Base-by-base conservation (phyloP, 1,139 yeast genomes). In the Sugiyamaella sp. region DNA sequence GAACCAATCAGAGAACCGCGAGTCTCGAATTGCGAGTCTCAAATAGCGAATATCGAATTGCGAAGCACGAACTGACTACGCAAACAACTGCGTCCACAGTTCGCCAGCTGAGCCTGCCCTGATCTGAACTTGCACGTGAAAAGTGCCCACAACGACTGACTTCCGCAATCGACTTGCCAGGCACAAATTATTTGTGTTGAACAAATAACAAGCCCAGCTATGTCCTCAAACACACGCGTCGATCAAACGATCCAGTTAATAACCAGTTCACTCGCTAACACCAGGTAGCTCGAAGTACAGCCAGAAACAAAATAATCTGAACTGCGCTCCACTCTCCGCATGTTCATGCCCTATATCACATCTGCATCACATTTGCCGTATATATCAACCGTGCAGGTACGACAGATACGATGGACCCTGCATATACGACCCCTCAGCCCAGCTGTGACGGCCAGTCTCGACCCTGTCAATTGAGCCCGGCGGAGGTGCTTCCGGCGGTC, bases 321-420 rank as follows among this genome's bases (percentile, higher is more conserved):
- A 12, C 35, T 25, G 14, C 35, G n/a, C 35, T 29, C 35, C 35
- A 29, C 14, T 29, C n/a, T 14, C n/a, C 35, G n/a, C 35, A 29
- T 29, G 35, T 14, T 29, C 6, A 38, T 39, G 27, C 8, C 29
- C 29, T 39, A 8, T 19, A 22, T 21, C 41, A 21, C 29, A 32
- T n/a, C 37, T 12, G 41, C 41, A 39, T 22, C 29, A 10, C 17
- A 12, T n/a, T 29, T 20, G 4, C 29, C 22, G 40, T 35, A 29
- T 29, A 5, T 12, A n/a, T n/a, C n/a, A 29, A 12, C 2, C 43
- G 9, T 19, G 43, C 43, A 22, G 43, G 20, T 39, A 39, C 43
- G 43, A 39, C 43, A 20, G 43, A 39, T 39, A 39, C 43, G 43
- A 39, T 10, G 43, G 35, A 12, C 35, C 35, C 35, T 29, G 35